Percentiles rank a stretch among this genome's conserved stretches.
These are phyloP conservation scores for Avena atlantica DNA, from an alignment of 176 grass and related monocot genomes.

Conservation along the genomic window DNA sequence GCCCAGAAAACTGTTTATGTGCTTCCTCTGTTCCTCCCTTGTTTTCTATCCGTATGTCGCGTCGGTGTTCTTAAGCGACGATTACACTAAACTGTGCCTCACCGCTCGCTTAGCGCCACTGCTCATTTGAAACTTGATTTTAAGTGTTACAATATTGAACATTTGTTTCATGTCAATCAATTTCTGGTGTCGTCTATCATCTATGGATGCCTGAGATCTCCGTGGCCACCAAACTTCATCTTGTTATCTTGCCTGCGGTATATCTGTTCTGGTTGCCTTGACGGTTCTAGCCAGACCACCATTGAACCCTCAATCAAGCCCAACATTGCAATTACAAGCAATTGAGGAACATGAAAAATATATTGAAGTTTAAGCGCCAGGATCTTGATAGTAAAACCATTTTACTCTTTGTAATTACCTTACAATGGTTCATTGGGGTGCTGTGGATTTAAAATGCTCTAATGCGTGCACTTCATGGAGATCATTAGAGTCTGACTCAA, in stretches of 20 bases:
- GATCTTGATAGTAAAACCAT: not conserved
- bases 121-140: not conserved
- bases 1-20: too few relatives aligned
- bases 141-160: not conserved
- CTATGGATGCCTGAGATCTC: slow-evolving; percentile 2
- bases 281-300: not conserved
- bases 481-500: slow-evolving; percentile 15
- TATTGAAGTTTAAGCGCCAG: slow-evolving; percentile 31
- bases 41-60: too few relatives aligned
- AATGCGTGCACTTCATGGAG: slow-evolving; percentile 11
- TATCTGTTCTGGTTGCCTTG: not conserved
- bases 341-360: slow-evolving; percentile 22
- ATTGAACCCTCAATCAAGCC: slow-evolving; percentile 16
- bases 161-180: not conserved
- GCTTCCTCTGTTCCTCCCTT: too few relatives aligned
- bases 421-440: slow-evolving; percentile 1
- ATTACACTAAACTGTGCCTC: too few relatives aligned
- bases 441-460: slow-evolving; percentile 11
- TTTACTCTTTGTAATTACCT: slow-evolving; percentile 26
- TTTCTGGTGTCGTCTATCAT: slow-evolving; percentile 3
- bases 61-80: too few relatives aligned
- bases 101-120: too few relatives aligned
- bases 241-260: not conserved
- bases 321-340: slow-evolving; percentile 15
- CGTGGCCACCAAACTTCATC: slow-evolving; percentile 1